These are phyloP conservation scores for Echria macrotheca DNA, from an alignment of 495 filamentous ascomycete genomes.

Conservation along the genomic window DNA sequence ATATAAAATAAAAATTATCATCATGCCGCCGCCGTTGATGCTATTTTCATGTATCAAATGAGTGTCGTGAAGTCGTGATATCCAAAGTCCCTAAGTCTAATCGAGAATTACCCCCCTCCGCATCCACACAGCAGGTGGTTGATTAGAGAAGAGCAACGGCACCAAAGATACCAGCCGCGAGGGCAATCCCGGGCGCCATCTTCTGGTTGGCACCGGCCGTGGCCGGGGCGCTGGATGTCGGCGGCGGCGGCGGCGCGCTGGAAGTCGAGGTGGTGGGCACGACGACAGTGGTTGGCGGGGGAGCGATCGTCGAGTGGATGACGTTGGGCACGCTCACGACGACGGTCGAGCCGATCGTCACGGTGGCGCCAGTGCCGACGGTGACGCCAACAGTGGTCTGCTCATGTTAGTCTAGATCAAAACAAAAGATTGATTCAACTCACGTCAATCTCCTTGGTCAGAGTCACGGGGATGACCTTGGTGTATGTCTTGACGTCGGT, in stretches of 20 bases:
- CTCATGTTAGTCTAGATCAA: no score
- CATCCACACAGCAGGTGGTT: neutral
- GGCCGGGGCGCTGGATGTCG: conserved; percentile 12
- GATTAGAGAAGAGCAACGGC: conserved; percentile 30
- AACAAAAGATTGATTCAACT: no score
- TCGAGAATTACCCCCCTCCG: neutral
- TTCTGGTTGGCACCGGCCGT: conserved; percentile 24
- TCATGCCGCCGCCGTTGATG: no score
- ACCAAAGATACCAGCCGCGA: conserved; percentile 34
- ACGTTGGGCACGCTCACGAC: conserved; percentile 17
- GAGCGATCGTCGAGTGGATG: conserved; percentile 13
- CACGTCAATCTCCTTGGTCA: conserved; percentile 31
- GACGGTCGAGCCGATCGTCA: conserved; percentile 27
- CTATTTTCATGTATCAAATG: no score
- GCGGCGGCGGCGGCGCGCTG: conserved; percentile 11
- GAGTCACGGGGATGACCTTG: conserved; percentile 32
- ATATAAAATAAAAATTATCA: no score
- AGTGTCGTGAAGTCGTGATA: neutral
- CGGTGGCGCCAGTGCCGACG: conserved; percentile 25
- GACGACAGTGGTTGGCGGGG: conserved; percentile 20
- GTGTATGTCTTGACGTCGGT: conserved; percentile 29
- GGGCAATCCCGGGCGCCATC: conserved; percentile 26
- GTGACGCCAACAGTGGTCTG: conserved; percentile 31
- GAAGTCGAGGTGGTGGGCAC: conserved; percentile 27
- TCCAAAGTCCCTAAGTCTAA: neutral